Conservation (phyloP, 345 rosid species). For the Toxicodendron radicans region DNA sequence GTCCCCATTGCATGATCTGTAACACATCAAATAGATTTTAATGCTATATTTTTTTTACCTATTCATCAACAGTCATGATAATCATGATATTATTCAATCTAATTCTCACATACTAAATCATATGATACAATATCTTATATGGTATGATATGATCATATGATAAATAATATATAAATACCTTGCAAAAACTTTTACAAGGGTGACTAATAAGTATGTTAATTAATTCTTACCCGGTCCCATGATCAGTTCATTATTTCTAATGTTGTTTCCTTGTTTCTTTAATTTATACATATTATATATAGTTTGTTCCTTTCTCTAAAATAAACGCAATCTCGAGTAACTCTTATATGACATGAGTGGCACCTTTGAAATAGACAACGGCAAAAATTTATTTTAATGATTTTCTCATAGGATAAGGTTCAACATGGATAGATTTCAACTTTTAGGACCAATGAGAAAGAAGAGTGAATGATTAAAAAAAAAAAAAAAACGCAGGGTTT, state of each 20-base stretch:
- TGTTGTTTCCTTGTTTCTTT: constrained; percentile 14
- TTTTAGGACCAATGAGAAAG: constrained; percentile 29
- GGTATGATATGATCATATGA: background rate
- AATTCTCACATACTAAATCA: background rate
- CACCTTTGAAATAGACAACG: constrained; percentile 20
- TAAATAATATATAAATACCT: background rate
- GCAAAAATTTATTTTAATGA: constrained; percentile 18
- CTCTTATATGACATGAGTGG: constrained; percentile 13
- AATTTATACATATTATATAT: background rate
- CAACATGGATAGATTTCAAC: constrained; percentile 27
- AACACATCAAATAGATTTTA: background rate
- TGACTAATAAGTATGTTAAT: background rate
- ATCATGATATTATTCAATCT: too few species aligned
- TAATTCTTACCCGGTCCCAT: constrained; percentile 9
- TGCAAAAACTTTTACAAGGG: constrained; percentile 1
- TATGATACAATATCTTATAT: background rate
- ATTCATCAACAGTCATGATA: constrained; percentile 8
- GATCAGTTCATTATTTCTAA: background rate
- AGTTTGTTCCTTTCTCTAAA: constrained; percentile 3
- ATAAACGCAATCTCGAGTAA: constrained; percentile 4
- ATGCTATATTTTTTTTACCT: background rate
- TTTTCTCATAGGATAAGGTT: constrained; percentile 19
- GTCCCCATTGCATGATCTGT: constrained; percentile 1
- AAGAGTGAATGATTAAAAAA: constrained; percentile 16
- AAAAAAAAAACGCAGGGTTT: constrained; percentile 14